These are phyloP conservation scores for Eutreptiella sp. DNA, from an alignment of 208 protist species.

Conservation along the genomic window DNA sequence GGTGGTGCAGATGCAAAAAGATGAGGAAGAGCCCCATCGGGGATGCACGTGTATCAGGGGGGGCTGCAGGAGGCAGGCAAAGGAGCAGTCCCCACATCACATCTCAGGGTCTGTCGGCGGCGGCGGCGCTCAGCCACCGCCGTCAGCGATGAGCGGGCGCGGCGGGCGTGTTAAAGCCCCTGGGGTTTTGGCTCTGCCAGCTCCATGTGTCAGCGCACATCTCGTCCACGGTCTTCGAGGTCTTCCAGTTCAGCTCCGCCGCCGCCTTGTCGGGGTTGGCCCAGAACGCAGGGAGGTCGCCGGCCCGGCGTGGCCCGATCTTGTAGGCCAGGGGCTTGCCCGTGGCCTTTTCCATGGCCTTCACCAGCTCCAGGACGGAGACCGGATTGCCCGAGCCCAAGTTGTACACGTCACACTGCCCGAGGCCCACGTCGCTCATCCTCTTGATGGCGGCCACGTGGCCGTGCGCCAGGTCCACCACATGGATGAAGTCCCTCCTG, in stretches of 20 bases:
- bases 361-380: constrained; percentile 89
- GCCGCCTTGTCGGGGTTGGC: constrained; percentile 50
- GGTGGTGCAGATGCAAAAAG: too few relatives aligned
- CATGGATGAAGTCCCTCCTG: constrained; percentile 97
- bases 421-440: too few relatives aligned
- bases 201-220: constrained; percentile 17
- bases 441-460: constrained; percentile 83
- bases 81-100: too few relatives aligned
- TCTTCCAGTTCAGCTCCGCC: constrained; percentile 26
- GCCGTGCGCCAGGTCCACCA: constrained; percentile 90
- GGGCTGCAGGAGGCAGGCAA: too few relatives aligned
- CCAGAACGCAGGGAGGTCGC: constrained; percentile 30
- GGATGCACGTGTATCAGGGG: too few relatives aligned
- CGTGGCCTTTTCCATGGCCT: constrained; percentile 74
- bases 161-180: too few relatives aligned
- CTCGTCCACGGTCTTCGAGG: constrained; percentile 1
- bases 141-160: too few relatives aligned
- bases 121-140: too few relatives aligned
- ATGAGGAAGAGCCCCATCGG: too few relatives aligned
- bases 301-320: constrained; percentile 23
- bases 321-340: constrained; percentile 76
- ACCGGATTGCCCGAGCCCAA: constrained; percentile 87
- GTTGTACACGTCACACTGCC: constrained; percentile 84
- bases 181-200: constrained; percentile 20
- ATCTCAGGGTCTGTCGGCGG: too few relatives aligned